Evolutionary conservation across 1,284 basidiomycete genomes (phyloP).

Genomic region (Agaricales sp.): DNA sequence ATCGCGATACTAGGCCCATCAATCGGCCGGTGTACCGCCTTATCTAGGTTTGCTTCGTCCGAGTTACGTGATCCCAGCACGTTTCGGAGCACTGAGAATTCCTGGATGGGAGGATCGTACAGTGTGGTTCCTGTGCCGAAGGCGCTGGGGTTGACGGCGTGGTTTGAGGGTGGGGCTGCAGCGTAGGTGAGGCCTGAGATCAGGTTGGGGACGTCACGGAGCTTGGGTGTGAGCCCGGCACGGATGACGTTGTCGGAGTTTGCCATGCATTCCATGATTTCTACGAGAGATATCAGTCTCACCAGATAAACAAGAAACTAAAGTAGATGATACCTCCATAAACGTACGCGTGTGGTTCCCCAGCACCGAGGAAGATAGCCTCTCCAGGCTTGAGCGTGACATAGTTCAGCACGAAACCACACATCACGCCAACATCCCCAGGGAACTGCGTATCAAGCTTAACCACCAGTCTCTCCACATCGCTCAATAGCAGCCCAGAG

Average conservation of each 20-base stretch:
- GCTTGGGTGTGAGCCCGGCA: slow-evolving; percentile 95
- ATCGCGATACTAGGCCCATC: slow-evolving; percentile 83
- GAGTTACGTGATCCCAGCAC: slow-evolving; percentile 33
- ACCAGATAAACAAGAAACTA: neutral
- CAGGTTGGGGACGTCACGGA: slow-evolving; percentile 88
- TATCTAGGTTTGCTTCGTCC: slow-evolving; percentile 23
- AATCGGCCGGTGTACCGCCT: slow-evolving; percentile 38
- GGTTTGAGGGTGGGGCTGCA: slow-evolving; percentile 56
- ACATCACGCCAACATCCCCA: slow-evolving; percentile 90
- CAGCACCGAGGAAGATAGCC: slow-evolving; percentile 91
- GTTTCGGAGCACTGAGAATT: slow-evolving; percentile 81
- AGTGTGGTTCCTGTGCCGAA: slow-evolving; percentile 37
- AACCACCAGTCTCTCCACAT: slow-evolving; percentile 60
- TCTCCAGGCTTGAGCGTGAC: slow-evolving; percentile 75
- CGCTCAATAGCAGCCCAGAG: slow-evolving; percentile 13
- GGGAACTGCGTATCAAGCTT: slow-evolving; percentile 79
- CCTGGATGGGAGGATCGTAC: slow-evolving; percentile 94
- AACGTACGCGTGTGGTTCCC: slow-evolving; percentile 96
- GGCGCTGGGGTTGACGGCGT: slow-evolving; percentile 52
- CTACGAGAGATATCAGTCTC: slow-evolving; percentile 28
- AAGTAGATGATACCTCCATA: slow-evolving; percentile 54
- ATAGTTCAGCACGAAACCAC: slow-evolving; percentile 87
- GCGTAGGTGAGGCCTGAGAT: slow-evolving; percentile 84
- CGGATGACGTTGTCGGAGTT: slow-evolving; percentile 99
- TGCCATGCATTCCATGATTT: slow-evolving; percentile 97